These are phyloP conservation scores for Penicillium nucicola DNA, from an alignment of 495 filamentous ascomycete genomes.

Conservation along the genomic window DNA sequence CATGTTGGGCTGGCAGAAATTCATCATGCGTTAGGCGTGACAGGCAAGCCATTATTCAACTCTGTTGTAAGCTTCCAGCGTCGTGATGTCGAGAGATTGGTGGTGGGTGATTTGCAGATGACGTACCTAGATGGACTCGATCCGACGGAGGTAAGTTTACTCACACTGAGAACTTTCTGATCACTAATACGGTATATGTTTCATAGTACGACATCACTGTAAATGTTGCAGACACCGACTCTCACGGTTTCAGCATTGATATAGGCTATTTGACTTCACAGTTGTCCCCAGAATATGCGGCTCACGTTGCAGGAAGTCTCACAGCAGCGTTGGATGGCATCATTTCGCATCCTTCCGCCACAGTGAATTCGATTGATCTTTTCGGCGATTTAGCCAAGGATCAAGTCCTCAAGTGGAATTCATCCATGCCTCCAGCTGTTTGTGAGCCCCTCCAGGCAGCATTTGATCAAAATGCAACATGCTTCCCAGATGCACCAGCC, in stretches of 20 bases:
- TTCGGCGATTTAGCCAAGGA: not conserved
- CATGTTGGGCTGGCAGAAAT: not conserved
- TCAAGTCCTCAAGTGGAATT: not conserved
- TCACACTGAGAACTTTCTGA: not conserved
- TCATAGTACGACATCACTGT: not conserved
- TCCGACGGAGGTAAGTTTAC: conserved; percentile 10
- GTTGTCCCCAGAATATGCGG: not conserved
- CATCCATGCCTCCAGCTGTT: not conserved
- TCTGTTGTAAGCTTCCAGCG: not conserved
- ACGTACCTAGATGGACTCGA: conserved; percentile 2
- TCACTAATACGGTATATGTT: not conserved
- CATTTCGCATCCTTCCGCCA: not conserved
- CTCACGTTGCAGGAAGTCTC: not conserved
- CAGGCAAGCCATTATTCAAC: conserved; percentile 5
- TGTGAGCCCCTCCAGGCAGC: not conserved
- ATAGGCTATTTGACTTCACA: not conserved
- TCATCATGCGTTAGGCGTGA: conserved; percentile 10
- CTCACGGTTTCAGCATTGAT: not conserved
- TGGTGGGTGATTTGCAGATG: not conserved
- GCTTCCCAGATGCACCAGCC: conserved; percentile 21
- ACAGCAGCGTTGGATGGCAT: not conserved
- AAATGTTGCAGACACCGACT: not conserved
- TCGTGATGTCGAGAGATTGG: not conserved
- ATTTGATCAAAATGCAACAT: not conserved
- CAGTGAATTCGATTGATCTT: not conserved